Base-by-base conservation (phyloP, 495 filamentous ascomycete species). In the Schizothecium vesticola region DNA sequence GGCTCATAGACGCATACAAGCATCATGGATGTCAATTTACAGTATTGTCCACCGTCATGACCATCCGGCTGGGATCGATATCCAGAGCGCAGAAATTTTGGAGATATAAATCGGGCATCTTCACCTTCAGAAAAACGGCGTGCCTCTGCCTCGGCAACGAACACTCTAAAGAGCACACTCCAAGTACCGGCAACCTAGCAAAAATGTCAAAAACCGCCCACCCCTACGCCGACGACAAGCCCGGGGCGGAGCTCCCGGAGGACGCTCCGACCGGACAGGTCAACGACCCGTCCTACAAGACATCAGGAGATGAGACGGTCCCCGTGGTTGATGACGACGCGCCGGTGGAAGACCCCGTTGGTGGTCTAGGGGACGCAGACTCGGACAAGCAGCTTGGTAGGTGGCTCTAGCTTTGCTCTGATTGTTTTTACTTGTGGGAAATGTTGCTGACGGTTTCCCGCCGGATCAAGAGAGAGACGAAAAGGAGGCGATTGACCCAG, bases 321-420 rank as follows among this genome's bases (percentile, higher is more conserved):
- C 84, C 82, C 16, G 85, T 89, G 8, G 75, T 85, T 24, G 81
- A 81, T 24, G 86, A 88, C 66, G 75, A 83, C 7, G 81, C 74
- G 56, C 71, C 74, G 0, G 75, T 88, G 1, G 82, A 86, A 56
- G 85, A 85, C 51, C 79, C 80, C 9, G 33, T 43, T 13, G 81
- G 85, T 12, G 70, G 81, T 56, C 69, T 76, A 23, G 76, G 61
- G 1, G 76, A 74, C 1, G 82, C 83, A 0, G 82, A 89, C 67
- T 79, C 81, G 3, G 82, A 88, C 68, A 75, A 80, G 67, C 77
- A 81, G 31, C 71, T 89, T 4, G 78, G 86, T 88, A 77, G 36
- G 79, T 75, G 43, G 1, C 13, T 19, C 16, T 19, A 0, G 4
- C 0, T 43, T 43, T 43, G 31, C 31, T 63, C 33, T 11, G 28